Conservation (phyloP, 805 yeast genomes). For the Jamesozyma piceae region DNA sequence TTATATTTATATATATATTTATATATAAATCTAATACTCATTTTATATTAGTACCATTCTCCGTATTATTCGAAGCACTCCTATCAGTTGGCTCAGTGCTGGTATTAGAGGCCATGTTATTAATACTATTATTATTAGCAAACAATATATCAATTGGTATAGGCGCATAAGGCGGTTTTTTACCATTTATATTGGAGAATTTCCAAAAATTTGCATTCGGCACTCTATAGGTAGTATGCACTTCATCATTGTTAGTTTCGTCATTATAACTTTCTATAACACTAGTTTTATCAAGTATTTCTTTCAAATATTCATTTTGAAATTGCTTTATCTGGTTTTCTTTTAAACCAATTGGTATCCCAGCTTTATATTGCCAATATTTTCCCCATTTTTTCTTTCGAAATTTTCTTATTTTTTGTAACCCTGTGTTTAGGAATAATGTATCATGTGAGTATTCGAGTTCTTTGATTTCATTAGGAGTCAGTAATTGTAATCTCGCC, state of each 20-base stretch:
- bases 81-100: background rate
- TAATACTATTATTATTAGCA: background rate
- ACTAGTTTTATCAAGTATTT: slow-evolving; percentile 24
- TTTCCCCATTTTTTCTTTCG: slow-evolving; percentile 41
- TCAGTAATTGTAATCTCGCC: slow-evolving; percentile 26
- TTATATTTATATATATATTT: background rate
- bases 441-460: slow-evolving; percentile 43
- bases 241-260: slow-evolving; percentile 34
- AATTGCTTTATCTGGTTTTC: slow-evolving; percentile 19
- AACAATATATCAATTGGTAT: background rate
- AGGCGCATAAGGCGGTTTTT: slow-evolving; percentile 36
- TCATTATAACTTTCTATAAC: slow-evolving; percentile 31
- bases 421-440: slow-evolving; percentile 37
- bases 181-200: slow-evolving; percentile 36
- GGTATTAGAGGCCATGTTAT: too few species aligned
- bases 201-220: slow-evolving; percentile 44
- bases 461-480: slow-evolving; percentile 35
- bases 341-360: slow-evolving; percentile 30
- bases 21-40: background rate
- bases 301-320: slow-evolving; percentile 25
- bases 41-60: background rate
- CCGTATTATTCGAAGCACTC: background rate
- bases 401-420: slow-evolving; percentile 34
- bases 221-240: slow-evolving; percentile 35
- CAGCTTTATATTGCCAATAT: slow-evolving; percentile 39